Evolutionary conservation across 495 filamentous ascomycete genomes (phyloP).

Genomic region (Antarctomyces pellizariae): DNA sequence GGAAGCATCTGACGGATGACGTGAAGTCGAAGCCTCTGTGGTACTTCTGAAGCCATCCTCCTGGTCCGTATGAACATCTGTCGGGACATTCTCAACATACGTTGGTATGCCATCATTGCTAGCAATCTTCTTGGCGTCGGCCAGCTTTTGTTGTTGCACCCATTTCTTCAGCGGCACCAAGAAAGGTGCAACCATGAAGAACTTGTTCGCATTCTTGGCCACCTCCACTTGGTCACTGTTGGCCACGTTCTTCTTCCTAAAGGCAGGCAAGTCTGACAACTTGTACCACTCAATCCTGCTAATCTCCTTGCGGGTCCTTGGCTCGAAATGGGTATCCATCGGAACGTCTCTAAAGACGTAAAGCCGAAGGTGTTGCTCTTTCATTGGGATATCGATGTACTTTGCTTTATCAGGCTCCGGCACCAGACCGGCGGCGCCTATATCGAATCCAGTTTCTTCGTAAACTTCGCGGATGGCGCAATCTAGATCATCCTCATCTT

Average conservation of each 20-base stretch:
- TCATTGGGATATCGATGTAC: constrained; percentile 65
- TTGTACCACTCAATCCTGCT: constrained; percentile 88
- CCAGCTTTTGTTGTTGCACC: constrained; percentile 62
- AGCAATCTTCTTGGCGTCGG: constrained; percentile 22
- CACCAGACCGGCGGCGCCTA: constrained; percentile 47
- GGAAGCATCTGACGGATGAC: constrained; percentile 7
- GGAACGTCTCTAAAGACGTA: constrained; percentile 79
- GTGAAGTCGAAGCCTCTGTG: constrained; percentile 5
- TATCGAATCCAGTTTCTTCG: constrained; percentile 84
- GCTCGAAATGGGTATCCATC: constrained; percentile 65
- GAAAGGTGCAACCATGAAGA: constrained; percentile 96
- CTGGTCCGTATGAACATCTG: constrained; percentile 10
- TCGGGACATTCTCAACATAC: constrained; percentile 9
- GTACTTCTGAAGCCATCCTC: constrained; percentile 10
- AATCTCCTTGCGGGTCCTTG: constrained; percentile 87
- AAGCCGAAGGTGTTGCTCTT: constrained; percentile 75
- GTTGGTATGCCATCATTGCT: constrained; percentile 11
- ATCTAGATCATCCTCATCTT: constrained; percentile 74
- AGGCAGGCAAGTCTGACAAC: constrained; percentile 64
- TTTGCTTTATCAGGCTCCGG: constrained; percentile 43
- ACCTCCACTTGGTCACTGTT: constrained; percentile 21
- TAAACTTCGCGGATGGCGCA: constrained; percentile 87
- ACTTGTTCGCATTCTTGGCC: constrained; percentile 54
- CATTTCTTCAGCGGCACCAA: constrained; percentile 69
- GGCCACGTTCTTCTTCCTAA: constrained; percentile 37